A percentile compares a stretch with the other conserved stretches of the same genome.
Evolutionary conservation across 2,329 filamentous ascomycete genomes (phyloP).

Genomic region (Fusarium musae): DNA sequence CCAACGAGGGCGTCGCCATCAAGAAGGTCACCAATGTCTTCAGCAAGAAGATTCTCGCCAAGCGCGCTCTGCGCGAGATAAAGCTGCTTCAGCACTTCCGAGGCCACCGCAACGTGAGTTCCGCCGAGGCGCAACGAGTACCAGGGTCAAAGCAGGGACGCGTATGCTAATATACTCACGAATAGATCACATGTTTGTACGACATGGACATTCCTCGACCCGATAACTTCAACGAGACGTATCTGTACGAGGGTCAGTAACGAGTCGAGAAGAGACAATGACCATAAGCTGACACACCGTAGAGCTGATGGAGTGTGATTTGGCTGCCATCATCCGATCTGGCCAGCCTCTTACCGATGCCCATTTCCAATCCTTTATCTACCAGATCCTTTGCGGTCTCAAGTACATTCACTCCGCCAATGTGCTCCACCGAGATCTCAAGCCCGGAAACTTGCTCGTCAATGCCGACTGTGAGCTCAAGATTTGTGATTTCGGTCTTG

Average conservation of each 20-base stretch:
- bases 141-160: background rate
- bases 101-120: slow-evolving; percentile 82
- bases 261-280: slow-evolving; percentile 11
- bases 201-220: slow-evolving; percentile 99
- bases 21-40: slow-evolving; percentile 99
- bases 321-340: slow-evolving; percentile 97
- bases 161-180: slow-evolving; percentile 31
- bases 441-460: slow-evolving; percentile 95
- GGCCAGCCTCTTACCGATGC: slow-evolving; percentile 97
- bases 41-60: slow-evolving; percentile 99
- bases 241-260: slow-evolving; percentile 90
- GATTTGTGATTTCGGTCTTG: slow-evolving; percentile 98
- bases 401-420: slow-evolving; percentile 99
- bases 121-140: background rate
- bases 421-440: slow-evolving; percentile 94
- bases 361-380: slow-evolving; percentile 99
- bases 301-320: slow-evolving; percentile 99
- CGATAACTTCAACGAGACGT: slow-evolving; percentile 98
- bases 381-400: slow-evolving; percentile 97
- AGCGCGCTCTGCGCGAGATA: slow-evolving; percentile 97
- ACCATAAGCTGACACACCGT: slow-evolving; percentile 36
- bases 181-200: slow-evolving; percentile 95
- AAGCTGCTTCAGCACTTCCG: slow-evolving; percentile 98
- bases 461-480: slow-evolving; percentile 99
- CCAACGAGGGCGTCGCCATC: slow-evolving; percentile 93